Evolutionary conservation across 257 asterid species (phyloP), one percentile per base, ranked within the genome.

Genomic region (Haberlea rhodopensis): DNA sequence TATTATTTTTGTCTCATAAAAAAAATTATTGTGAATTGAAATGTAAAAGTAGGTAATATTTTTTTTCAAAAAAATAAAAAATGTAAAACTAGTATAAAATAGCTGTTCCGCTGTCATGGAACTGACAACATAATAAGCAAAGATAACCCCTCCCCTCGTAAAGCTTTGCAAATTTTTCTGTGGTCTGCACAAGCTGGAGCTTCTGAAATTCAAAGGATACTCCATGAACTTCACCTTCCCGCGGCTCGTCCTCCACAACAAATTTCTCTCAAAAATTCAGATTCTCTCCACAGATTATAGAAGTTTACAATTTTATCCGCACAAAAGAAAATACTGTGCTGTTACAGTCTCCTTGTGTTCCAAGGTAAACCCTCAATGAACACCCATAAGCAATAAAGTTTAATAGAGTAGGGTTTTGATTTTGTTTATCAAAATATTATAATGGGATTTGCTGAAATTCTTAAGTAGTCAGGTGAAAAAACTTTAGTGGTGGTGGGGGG

Each of bases 401-500:
- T 16, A 13, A 23, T 24, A 59, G 37, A 23, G 15, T 15, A 4
- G 27, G 51, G 34, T 20, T 62, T 60, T 68, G 16, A 37, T 32
- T 31, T 57, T 70, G 65, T 34, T 62, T 40, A 3, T 19, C 18
- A 4, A 15, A 13, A 40, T n/a, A 3, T 37, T 13, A 4, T 40
- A 7, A 19, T 18, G 34, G 55, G 20, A 24, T 60, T 57, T 43
- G 58, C 56, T 60, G 65, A 23, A 26, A 45, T 64, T 29, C 51
- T 61, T 63, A 71, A 64, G 59, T 63, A 85, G 95, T 46, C 81
- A 13, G 81, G 78, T 62, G 90, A 84, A 70, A 95, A 82, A 77
- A 74, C 82, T 15, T 68, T 92, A 69, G 73, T 89, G 73, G 95
- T 92, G 8, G 96, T 92, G 0, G 99, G 99, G 1, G 97, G 88